A percentile compares a stretch with the other conserved stretches of the same genome.
Conservation (phyloP, 352 stramenopile genomes). For the Phytopythium helicoides region DNA sequence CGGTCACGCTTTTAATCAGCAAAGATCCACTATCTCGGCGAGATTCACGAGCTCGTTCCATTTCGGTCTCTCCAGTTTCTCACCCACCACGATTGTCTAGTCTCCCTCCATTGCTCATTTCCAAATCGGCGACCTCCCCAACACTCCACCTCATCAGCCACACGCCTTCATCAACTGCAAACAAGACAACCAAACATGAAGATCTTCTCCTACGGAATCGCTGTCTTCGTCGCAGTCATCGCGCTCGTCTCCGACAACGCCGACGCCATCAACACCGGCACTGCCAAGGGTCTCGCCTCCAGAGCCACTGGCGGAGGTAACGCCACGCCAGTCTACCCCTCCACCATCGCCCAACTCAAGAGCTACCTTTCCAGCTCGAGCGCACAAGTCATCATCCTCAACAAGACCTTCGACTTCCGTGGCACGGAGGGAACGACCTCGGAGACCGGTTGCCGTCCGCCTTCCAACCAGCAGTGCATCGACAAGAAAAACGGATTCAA, state of each 20-base stretch:
- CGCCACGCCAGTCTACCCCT: conserved; percentile 18
- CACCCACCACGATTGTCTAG: too few relatives aligned
- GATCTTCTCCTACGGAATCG: conserved; percentile 3
- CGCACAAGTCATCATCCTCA: conserved; percentile 11
- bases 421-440: conserved; percentile 11
- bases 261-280: conserved; percentile 15
- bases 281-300: conserved; percentile 17
- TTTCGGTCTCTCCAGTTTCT: too few relatives aligned
- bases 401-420: conserved; percentile 21
- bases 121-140: not conserved
- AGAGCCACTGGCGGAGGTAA: conserved; percentile 13
- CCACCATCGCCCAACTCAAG: conserved; percentile 20
- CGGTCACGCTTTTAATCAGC: too few relatives aligned
- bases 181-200: too few relatives aligned
- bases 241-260: not conserved
- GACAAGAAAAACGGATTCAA: conserved; percentile 24
- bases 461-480: conserved; percentile 16
- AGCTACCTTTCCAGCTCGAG: conserved; percentile 10
- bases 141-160: not conserved
- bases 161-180: too few relatives aligned
- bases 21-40: too few relatives aligned
- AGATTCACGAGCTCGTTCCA: too few relatives aligned
- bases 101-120: too few relatives aligned
- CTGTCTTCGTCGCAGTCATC: conserved; percentile 7
- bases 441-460: conserved; percentile 12